Percentiles rank a stretch among this genome's conserved stretches.
Evolutionary conservation across 352 stramenopile species (phyloP).

Genomic region (Albugo candida): DNA sequence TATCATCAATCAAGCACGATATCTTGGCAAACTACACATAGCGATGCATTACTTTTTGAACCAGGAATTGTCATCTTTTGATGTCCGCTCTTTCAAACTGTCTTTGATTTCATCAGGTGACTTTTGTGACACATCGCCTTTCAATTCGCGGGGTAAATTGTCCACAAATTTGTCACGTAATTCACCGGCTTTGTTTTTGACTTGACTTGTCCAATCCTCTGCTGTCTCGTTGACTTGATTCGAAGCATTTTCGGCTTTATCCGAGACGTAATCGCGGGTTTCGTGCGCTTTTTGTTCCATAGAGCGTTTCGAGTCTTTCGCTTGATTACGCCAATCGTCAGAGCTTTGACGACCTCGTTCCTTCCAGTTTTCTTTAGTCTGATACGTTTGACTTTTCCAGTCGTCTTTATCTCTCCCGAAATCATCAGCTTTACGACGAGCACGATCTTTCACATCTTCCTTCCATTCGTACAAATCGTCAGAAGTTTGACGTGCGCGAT

Average conservation of each 20-base stretch:
- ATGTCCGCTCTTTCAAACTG: slow-evolving; percentile 7
- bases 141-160: slow-evolving; percentile 9
- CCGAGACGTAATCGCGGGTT: background rate
- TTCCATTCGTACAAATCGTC: slow-evolving; percentile 12
- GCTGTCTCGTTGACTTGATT: slow-evolving; percentile 11
- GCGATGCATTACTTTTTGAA: no score
- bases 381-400: no score
- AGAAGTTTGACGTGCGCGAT: slow-evolving; percentile 13
- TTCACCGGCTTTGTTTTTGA: background rate
- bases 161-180: slow-evolving; percentile 9
- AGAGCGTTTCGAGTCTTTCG: background rate
- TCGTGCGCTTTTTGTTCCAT: slow-evolving; percentile 2
- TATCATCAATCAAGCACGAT: no score
- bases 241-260: slow-evolving; percentile 12
- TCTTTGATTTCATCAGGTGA: slow-evolving; percentile 15
- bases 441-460: slow-evolving; percentile 1
- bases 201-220: background rate
- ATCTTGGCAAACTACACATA: no score
- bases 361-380: no score
- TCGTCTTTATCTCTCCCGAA: no score
- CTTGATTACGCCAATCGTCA: no score
- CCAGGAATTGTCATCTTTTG: no score
- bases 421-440: background rate
- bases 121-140: slow-evolving; percentile 7
- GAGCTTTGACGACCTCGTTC: no score